Percentiles rank a stretch among this genome's conserved stretches.
Conservation (phyloP, 1,284 basidiomycete species). For the Spongiforma sp. region DNA sequence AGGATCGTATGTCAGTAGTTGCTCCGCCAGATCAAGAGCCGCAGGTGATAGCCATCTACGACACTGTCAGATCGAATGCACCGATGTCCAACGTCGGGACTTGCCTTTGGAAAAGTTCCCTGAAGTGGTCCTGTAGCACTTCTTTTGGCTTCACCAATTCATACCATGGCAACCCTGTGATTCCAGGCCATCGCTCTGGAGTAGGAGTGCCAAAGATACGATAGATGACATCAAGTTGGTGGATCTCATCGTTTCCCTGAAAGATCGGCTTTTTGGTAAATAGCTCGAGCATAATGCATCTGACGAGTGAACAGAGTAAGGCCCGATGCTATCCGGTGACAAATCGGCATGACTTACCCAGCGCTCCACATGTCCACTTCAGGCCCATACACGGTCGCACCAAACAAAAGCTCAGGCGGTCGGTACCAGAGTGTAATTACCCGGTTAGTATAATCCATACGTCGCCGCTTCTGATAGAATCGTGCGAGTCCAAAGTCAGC, state of each 20-base stretch:
- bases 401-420: conserved; percentile 94
- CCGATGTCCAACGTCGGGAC: conserved; percentile 38
- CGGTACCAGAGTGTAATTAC: conserved; percentile 99
- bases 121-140: conserved; percentile 71
- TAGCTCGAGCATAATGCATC: conserved; percentile 98
- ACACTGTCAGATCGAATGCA: conserved; percentile 10
- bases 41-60: conserved; percentile 82
- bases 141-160: conserved; percentile 95
- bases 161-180: conserved; percentile 93
- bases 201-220: conserved; percentile 90
- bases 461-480: conserved; percentile 90
- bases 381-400: conserved; percentile 95
- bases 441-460: conserved; percentile 96
- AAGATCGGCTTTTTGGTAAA: conserved; percentile 96
- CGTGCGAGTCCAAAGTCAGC: conserved; percentile 99
- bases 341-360: conserved; percentile 59
- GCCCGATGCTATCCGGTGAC: not conserved
- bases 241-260: conserved; percentile 96
- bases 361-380: conserved; percentile 99
- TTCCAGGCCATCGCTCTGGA: conserved; percentile 81
- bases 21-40: conserved; percentile 85
- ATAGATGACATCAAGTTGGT: conserved; percentile 94
- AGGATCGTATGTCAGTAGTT: conserved; percentile 87
- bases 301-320: conserved; percentile 38
- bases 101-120: conserved; percentile 81